A percentile compares a stretch with the other conserved stretches of the same genome.
Conservation (phyloP, 345 rosid genomes). For the Eucalyptus erythrocorys region DNA sequence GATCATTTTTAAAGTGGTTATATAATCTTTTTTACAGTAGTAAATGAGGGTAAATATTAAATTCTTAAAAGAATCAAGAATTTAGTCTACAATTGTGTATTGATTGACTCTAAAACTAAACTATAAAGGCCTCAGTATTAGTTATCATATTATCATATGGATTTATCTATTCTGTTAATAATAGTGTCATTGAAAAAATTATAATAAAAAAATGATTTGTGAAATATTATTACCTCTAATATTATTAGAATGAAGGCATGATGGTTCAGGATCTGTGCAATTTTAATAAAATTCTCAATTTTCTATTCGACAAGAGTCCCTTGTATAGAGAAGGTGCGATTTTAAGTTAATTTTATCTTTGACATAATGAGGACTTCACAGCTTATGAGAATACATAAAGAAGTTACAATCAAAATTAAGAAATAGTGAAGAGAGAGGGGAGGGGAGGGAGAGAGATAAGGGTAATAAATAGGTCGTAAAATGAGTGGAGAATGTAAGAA, state of each 20-base stretch:
- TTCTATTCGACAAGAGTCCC: not conserved
- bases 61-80: too few species aligned
- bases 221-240: not conserved
- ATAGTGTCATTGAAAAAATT: not conserved
- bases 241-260: not conserved
- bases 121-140: too few species aligned
- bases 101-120: not conserved
- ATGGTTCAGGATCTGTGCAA: not conserved
- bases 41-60: too few species aligned
- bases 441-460: not conserved
- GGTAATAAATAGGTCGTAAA: not conserved
- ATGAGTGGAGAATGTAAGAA: not conserved
- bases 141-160: too few species aligned
- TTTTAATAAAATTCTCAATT: not conserved
- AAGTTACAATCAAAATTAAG: not conserved
- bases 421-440: not conserved
- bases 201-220: not conserved
- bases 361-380: not conserved
- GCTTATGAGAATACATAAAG: too few species aligned
- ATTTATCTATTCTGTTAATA: not conserved
- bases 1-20: too few species aligned
- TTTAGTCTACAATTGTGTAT: too few species aligned
- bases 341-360: not conserved
- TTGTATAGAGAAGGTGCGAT: not conserved
- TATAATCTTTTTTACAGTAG: too few species aligned